Evolutionary conservation across 805 yeast species (phyloP).

Genomic region (Kluyveromyces aestuarii): DNA sequence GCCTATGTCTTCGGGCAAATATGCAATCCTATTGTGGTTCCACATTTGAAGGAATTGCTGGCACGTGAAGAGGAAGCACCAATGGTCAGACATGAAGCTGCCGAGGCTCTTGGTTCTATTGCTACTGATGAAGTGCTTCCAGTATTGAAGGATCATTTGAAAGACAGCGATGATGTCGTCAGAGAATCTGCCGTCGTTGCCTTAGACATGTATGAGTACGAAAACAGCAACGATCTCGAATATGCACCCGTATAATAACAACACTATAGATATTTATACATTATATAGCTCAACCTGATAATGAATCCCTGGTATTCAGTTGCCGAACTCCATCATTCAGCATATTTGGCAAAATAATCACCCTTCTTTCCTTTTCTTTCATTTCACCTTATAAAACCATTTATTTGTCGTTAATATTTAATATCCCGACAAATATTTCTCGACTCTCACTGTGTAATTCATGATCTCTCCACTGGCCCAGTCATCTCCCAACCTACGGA

Average conservation of each 20-base stretch:
- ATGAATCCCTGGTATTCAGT: too few relatives aligned
- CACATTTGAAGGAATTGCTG: constrained; percentile 74
- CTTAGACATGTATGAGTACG: constrained; percentile 95
- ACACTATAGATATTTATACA: too few relatives aligned
- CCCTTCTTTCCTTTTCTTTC: background rate
- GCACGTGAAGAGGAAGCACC: constrained; percentile 77
- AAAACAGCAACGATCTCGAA: constrained; percentile 74
- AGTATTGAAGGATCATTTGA: constrained; percentile 65
- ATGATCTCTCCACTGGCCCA: too few relatives aligned
- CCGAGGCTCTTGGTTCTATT: constrained; percentile 95
- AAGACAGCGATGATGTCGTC: constrained; percentile 82
- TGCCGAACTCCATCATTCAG: too few relatives aligned
- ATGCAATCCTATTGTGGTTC: constrained; percentile 87
- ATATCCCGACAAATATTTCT: too few relatives aligned
- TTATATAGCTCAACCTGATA: too few relatives aligned
- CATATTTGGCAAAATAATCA: background rate
- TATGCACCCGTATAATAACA: constrained; percentile 36
- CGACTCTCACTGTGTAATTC: too few relatives aligned
- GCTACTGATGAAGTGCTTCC: constrained; percentile 95
- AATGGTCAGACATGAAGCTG: constrained; percentile 99
- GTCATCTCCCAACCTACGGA: too few relatives aligned
- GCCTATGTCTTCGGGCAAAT: constrained; percentile 98
- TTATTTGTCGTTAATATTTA: too few relatives aligned
- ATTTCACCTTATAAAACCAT: background rate
- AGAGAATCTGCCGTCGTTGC: constrained; percentile 97